Percentiles rank a stretch among this genome's conserved stretches.
Conservation (phyloP, 768 basidiomycete species). For the Omphalotus guepiniiformis region DNA sequence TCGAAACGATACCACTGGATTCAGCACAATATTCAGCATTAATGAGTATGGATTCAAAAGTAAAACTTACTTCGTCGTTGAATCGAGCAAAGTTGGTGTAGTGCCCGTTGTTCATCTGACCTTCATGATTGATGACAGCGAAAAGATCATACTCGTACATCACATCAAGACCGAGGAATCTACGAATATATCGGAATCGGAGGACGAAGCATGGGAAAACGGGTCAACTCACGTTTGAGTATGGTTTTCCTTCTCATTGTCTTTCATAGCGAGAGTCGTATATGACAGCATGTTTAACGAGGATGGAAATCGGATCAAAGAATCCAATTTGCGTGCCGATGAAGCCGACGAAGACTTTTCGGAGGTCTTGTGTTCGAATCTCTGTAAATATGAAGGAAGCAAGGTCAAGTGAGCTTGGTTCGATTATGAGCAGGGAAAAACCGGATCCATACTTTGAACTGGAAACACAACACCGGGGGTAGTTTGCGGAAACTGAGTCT, state of each 20-base stretch:
- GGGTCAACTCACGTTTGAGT: slow-evolving; percentile 16
- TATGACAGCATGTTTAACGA: slow-evolving; percentile 86
- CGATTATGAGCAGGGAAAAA: neutral
- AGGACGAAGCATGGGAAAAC: slow-evolving; percentile 26
- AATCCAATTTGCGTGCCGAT: slow-evolving; percentile 83
- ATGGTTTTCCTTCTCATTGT: slow-evolving; percentile 41
- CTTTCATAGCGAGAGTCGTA: slow-evolving; percentile 60
- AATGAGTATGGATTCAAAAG: slow-evolving; percentile 1
- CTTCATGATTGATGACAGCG: slow-evolving; percentile 92
- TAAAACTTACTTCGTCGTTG: slow-evolving; percentile 68
- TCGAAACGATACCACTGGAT: slow-evolving; percentile 90
- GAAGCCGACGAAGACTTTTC: slow-evolving; percentile 68
- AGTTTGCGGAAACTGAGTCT: slow-evolving; percentile 80
- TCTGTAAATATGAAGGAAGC: too few species aligned
- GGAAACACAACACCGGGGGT: slow-evolving; percentile 88
- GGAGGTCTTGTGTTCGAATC: slow-evolving; percentile 83
- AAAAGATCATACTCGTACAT: slow-evolving; percentile 91
- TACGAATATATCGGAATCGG: too few species aligned
- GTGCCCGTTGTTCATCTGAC: slow-evolving; percentile 91
- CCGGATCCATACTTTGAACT: slow-evolving; percentile 73
- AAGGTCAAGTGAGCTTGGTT: too few species aligned
- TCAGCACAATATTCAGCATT: slow-evolving; percentile 4
- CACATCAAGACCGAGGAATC: slow-evolving; percentile 56
- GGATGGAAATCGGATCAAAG: slow-evolving; percentile 76
- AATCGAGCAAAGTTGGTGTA: slow-evolving; percentile 87